Percentiles rank a stretch among this genome's conserved stretches.
phyloP scores from a whole-genome alignment of 2,329 filamentous ascomycete species.

The Colletotrichum spaethianum region DNA sequence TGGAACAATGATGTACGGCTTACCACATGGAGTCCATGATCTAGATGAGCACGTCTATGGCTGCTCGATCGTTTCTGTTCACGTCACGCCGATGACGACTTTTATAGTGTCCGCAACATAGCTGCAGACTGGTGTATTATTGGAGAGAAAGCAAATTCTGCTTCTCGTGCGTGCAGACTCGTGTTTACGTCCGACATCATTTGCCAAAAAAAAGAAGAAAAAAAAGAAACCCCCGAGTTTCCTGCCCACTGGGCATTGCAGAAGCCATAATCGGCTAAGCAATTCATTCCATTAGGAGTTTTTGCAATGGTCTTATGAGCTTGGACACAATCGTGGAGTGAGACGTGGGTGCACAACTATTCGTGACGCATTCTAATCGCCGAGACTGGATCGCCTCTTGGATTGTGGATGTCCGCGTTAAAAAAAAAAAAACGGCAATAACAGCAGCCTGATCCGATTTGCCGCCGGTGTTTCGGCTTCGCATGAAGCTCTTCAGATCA shows the following conservation, averaged over 20 bases:
- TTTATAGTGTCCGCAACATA: not conserved
- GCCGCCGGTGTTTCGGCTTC: not conserved
- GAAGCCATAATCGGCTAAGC: conserved; percentile 1
- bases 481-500: not conserved
- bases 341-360: not conserved
- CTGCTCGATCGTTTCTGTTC: not conserved
- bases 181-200: not conserved
- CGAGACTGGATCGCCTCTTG: not conserved
- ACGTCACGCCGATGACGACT: not conserved
- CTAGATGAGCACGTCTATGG: not conserved
- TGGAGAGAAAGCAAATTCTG: not conserved
- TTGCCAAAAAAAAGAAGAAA: not conserved
- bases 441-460: not conserved
- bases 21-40: conserved; percentile 15
- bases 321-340: not conserved
- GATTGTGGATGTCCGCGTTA: not conserved
- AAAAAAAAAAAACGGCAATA: not conserved
- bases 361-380: not conserved
- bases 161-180: not conserved
- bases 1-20: not conserved
- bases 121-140: not conserved
- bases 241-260: not conserved
- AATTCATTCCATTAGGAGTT: not conserved
- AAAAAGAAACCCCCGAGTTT: no score
- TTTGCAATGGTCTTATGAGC: not conserved